Conservation (phyloP, 345 rosid genomes). For the Anacardium occidentale region DNA sequence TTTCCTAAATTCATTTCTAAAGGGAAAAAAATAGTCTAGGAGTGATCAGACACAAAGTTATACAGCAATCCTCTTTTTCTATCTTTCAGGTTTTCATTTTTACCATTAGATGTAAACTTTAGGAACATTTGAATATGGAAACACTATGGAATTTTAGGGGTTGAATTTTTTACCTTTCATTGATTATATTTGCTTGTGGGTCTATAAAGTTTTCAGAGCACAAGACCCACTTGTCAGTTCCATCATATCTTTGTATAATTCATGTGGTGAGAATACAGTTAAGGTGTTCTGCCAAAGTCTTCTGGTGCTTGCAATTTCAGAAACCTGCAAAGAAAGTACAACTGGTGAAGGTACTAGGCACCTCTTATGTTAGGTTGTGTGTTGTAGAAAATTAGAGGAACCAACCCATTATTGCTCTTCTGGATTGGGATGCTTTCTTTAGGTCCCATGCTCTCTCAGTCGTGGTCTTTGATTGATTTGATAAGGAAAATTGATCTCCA, state of each 20-base stretch:
- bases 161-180: too few relatives aligned
- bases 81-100: neutral
- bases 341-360: neutral
- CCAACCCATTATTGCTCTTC: neutral
- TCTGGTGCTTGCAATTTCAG: too few relatives aligned
- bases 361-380: neutral
- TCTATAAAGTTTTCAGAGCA: neutral
- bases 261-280: neutral
- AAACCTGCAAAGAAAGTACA: neutral
- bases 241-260: neutral
- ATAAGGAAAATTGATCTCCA: too few relatives aligned
- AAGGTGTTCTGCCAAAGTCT: too few relatives aligned
- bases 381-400: neutral
- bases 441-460: too few relatives aligned
- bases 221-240: neutral
- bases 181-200: neutral
- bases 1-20: neutral
- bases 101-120: too few relatives aligned
- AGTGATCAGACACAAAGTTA: neutral
- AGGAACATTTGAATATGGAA: too few relatives aligned
- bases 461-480: too few relatives aligned
- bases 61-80: neutral
- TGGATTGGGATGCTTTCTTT: neutral
- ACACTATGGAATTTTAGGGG: too few relatives aligned
- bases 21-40: neutral